Evolutionary conservation across 257 asterid genomes (phyloP), one percentile per base, ranked within the genome.

Genomic region (Striga asiatica): DNA sequence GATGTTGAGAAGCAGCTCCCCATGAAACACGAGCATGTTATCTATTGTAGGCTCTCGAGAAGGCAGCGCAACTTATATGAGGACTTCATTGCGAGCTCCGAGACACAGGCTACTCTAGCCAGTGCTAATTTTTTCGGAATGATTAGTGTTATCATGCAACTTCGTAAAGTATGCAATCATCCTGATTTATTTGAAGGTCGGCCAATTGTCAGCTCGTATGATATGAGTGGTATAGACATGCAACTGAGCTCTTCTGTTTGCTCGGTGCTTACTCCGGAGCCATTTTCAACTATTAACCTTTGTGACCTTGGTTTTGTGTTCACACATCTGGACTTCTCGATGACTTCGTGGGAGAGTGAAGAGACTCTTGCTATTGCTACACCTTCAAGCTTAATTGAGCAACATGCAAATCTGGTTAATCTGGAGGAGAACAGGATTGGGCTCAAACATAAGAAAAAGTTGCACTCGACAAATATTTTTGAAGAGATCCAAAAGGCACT

Each of bases 161-260:
- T 92, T 57, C 99, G 99, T 55, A 92, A 92, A 72, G 99, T 92
- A 70, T 92, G 99, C 79, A 92, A 92, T 70, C 99, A 92, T 69
- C 99, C 99, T 63, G 99, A 92, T 80, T 74, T 92, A 70, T 92
- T 92, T 72, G 99, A 92, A 81, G 95, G 99, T n/a, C 95, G 97
- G 25, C 97, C 99, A 53, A 92, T 92, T 73, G 84, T 92, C 61
- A 92, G 99, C 67, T 92, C 99, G 24, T 81, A 66, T 59, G 99
- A 92, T 71, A 88, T 88, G 95, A 66, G 67, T 55, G 95, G 97
- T 59, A 74, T 92, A 51, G 82, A 82, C 52, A 52, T 82, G 83
- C 93, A 78, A 57, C 61, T 92, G 73, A 88, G 91, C 70, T 84
- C 99, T 73, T 74, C 79, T 37, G 78, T 92, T 62, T 88, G 99